Evolutionary conservation across 2,329 filamentous ascomycete species (phyloP), one percentile per base, ranked within the genome.

Genomic region (Exophiala viscosa): DNA sequence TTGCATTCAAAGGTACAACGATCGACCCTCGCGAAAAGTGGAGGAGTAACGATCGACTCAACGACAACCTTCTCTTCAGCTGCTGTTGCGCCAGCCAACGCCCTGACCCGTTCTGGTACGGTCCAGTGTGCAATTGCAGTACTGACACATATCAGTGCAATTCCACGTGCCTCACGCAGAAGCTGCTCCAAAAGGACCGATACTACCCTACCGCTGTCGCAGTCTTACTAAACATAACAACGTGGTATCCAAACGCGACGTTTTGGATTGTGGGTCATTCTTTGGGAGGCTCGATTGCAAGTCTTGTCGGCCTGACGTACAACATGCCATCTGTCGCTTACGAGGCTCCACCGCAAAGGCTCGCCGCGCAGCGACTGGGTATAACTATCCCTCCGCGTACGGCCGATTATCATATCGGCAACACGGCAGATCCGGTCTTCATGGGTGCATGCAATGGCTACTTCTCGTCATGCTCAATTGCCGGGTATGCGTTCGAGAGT

Each of bases 11-110:
- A 41, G 60, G 60, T 2, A 59, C 58, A 3, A 44, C 54, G 6
- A 47, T 59, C 23, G 54, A 57, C 35, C 58, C 58, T 4, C 33
- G 49, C 3, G 47, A 59, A 13, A 50, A 50, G 23, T 46, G 39
- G 35, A 48, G 31, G 9, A 47, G 34, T 14, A 48, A 50, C 18
- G 58, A 60, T 44, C 31, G 50, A 2, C 38, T 60, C 9, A 62
- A 60, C 45, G 60, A 61, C 41, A 60, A 61, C 32, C 47, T 48
- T 5, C 51, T 62, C n/a, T 60, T 60, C 51, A 58, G 58, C 36
- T 61, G 58, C 38, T 60, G 59, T 48, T 62, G 57, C 48, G 56
- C 49, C 11, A 45, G 49, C 1, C 59, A 61, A 38, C 45, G 53
- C 8, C 56, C 51, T 10, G 48, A 59, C 32, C 57, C 55, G 17